Evolutionary conservation across 495 filamentous ascomycete species (phyloP).

Genomic region (Hyaloscypha variabilis): DNA sequence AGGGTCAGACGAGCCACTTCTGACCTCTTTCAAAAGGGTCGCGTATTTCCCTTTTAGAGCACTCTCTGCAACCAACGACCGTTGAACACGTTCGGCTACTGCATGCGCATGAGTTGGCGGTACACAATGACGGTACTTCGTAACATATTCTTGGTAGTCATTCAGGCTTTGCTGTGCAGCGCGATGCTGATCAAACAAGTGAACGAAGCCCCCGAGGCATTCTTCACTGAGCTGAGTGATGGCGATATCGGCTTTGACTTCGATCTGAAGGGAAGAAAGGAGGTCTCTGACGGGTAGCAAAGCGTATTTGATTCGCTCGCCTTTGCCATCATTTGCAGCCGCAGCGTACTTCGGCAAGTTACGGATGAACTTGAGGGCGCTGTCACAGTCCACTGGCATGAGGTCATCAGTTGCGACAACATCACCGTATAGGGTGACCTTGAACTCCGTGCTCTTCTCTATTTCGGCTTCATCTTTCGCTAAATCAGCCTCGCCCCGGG

Average conservation of each 20-base stretch:
- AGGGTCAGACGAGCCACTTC: neutral
- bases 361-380: slow-evolving; percentile 19
- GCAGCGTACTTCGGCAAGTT: slow-evolving; percentile 19
- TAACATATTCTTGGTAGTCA: slow-evolving; percentile 34
- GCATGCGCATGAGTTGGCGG: slow-evolving; percentile 8
- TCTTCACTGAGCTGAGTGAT: slow-evolving; percentile 6
- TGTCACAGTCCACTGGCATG: neutral
- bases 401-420: slow-evolving; percentile 1
- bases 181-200: slow-evolving; percentile 25
- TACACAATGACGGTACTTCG: slow-evolving; percentile 8
- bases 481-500: neutral
- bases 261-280: slow-evolving; percentile 2
- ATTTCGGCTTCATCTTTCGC: neutral
- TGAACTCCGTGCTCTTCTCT: neutral
- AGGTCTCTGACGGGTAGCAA: slow-evolving; percentile 32
- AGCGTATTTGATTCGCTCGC: slow-evolving; percentile 30
- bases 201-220: slow-evolving; percentile 21
- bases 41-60: neutral
- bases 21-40: neutral
- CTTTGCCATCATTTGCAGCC: slow-evolving; percentile 29
- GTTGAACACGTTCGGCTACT: slow-evolving; percentile 5
- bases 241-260: neutral
- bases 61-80: neutral
- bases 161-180: slow-evolving; percentile 21
- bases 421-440: slow-evolving; percentile 24